Conservation (phyloP, 441 rosid genomes). For the Viola pubescens region DNA sequence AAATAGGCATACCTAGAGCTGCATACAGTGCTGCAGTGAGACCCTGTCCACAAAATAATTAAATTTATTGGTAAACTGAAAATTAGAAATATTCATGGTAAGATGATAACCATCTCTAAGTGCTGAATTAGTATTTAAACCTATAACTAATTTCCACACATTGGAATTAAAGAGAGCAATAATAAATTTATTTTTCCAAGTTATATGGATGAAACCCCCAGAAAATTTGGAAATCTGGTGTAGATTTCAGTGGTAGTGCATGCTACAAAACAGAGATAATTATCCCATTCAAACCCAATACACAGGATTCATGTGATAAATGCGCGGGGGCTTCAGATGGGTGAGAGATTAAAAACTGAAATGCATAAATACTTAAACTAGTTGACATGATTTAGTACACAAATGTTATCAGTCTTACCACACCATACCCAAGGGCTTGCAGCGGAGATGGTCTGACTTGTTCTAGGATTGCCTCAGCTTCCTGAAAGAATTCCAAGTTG, state of each 20-base stretch:
- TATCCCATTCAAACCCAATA: background rate
- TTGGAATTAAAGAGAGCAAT: too few species aligned
- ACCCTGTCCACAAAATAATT: slow-evolving; percentile 44
- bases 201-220: too few species aligned
- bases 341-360: too few species aligned
- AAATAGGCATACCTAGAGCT: slow-evolving; percentile 44
- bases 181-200: too few species aligned
- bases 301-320: background rate
- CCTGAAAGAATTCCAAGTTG: slow-evolving; percentile 40
- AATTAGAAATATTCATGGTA: slow-evolving; percentile 6
- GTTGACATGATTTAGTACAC: too few species aligned
- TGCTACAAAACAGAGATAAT: background rate
- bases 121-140: too few species aligned
- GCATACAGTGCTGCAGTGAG: slow-evolving; percentile 52
- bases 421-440: slow-evolving; percentile 65
- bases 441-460: slow-evolving; percentile 73
- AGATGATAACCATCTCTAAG: background rate
- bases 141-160: too few species aligned
- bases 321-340: too few species aligned
- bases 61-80: slow-evolving; percentile 13
- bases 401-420: slow-evolving; percentile 44
- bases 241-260: background rate
- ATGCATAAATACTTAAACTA: too few species aligned
- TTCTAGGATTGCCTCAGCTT: slow-evolving; percentile 89
- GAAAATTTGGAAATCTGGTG: too few species aligned